Evolutionary conservation across 2,329 filamentous ascomycete genomes (phyloP).

Genomic region (Xylaria digitata): DNA sequence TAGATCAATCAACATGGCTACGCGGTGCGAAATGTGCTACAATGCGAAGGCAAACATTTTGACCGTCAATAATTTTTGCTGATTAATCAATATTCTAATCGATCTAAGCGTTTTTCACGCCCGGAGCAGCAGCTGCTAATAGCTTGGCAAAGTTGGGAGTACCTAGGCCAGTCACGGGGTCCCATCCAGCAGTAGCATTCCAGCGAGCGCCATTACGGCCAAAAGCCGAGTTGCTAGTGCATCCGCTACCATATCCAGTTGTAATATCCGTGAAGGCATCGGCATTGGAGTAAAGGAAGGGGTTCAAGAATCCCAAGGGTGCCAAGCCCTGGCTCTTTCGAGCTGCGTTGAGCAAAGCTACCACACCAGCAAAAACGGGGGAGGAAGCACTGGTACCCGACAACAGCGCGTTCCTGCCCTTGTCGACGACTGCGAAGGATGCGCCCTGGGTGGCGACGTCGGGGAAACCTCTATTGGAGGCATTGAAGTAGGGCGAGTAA

Average conservation of each 20-base stretch:
- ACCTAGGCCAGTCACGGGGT: constrained; percentile 50
- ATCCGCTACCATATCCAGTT: constrained; percentile 46
- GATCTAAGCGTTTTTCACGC: constrained; percentile 44
- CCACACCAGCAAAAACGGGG: constrained; percentile 55
- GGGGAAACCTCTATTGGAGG: constrained; percentile 53
- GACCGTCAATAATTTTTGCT: no score
- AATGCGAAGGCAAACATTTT: neutral
- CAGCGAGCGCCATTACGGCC: constrained; percentile 45
- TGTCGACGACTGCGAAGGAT: constrained; percentile 58
- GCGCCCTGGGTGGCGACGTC: constrained; percentile 60
- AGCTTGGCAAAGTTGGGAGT: constrained; percentile 47
- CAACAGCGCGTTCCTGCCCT: constrained; percentile 44
- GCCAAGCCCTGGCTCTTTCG: constrained; percentile 50
- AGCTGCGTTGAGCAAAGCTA: constrained; percentile 58
- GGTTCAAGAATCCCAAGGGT: constrained; percentile 50
- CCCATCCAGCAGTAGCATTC: constrained; percentile 50
- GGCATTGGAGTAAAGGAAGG: constrained; percentile 51
- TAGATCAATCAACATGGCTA: neutral
- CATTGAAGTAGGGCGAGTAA: constrained; percentile 52
- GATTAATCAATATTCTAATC: neutral
- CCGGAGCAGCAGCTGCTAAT: constrained; percentile 46
- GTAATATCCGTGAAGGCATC: constrained; percentile 49
- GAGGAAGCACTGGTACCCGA: constrained; percentile 53
- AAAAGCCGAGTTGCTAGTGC: constrained; percentile 44
- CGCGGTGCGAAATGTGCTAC: neutral